Conservation (phyloP, 371 early-diverging fungal genomes). For the Catenaria anguillulae region DNA sequence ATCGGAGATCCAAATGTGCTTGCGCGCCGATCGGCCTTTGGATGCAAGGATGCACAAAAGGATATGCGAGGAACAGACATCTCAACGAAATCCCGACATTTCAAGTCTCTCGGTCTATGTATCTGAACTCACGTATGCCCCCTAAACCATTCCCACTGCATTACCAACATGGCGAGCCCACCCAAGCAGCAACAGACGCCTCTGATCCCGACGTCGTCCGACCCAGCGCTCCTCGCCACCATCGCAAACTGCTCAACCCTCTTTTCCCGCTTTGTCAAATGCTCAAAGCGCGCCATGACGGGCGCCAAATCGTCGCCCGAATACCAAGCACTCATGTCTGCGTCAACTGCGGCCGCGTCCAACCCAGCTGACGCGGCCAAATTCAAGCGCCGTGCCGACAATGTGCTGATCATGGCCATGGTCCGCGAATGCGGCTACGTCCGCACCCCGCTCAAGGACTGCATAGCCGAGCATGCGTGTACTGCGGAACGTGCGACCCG, state of each 20-base stretch:
- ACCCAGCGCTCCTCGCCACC: background rate
- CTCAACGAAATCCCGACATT: too few species aligned
- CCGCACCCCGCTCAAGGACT: background rate
- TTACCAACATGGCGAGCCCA: too few species aligned
- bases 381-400: conserved; percentile 3
- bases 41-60: too few species aligned
- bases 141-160: too few species aligned
- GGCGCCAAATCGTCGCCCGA: background rate
- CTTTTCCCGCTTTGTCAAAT: background rate
- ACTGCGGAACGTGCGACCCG: background rate
- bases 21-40: too few species aligned
- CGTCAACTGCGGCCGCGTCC: background rate
- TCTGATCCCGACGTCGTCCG: background rate
- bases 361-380: background rate
- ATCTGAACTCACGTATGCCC: too few species aligned
- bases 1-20: too few species aligned
- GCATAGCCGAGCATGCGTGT: background rate
- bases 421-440: conserved; percentile 6
- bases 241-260: background rate
- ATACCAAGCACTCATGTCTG: background rate
- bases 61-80: too few species aligned
- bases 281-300: background rate
- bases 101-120: too few species aligned
- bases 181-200: background rate
- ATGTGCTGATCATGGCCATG: conserved; percentile 5